Conservation (phyloP, 179 eudicot genomes). For the Carnegiea gigantea region DNA sequence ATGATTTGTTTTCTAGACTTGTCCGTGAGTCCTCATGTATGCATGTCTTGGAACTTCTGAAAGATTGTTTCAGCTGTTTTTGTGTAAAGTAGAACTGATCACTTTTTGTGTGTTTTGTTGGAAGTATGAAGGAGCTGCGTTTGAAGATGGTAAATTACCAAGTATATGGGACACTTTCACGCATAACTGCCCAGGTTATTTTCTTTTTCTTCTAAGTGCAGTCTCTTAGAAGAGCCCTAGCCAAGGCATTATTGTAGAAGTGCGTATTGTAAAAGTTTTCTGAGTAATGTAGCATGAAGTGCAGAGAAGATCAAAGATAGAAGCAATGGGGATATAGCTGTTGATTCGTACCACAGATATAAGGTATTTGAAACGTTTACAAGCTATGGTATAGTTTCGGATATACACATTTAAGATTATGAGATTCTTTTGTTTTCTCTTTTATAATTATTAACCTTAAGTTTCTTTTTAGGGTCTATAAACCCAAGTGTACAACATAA, state of each 20-base stretch:
- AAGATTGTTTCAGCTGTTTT: not conserved
- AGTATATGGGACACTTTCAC: slow-evolving; percentile 6
- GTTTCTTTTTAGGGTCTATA: no score
- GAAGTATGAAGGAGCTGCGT: slow-evolving; percentile 1
- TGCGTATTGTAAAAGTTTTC: not conserved
- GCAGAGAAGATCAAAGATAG: slow-evolving; percentile 7
- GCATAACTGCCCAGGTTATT: not conserved
- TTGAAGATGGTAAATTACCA: slow-evolving; percentile 1
- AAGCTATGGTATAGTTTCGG: no score
- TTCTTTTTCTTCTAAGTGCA: not conserved
- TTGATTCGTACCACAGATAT: not conserved
- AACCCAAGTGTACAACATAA: not conserved
- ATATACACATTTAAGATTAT: no score
- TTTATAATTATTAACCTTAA: no score
- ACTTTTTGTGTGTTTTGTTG: not conserved
- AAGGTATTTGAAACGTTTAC: not conserved
- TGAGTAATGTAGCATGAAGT: not conserved
- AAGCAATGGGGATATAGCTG: not conserved
- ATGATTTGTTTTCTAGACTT: not conserved
- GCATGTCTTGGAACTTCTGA: no score
- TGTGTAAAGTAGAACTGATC: not conserved
- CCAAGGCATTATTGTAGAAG: not conserved
- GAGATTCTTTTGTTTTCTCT: no score
- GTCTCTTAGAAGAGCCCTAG: not conserved
- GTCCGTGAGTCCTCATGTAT: no score